These are phyloP conservation scores for Suillus sp. DNA, from an alignment of 768 basidiomycete species.

Conservation along the genomic window DNA sequence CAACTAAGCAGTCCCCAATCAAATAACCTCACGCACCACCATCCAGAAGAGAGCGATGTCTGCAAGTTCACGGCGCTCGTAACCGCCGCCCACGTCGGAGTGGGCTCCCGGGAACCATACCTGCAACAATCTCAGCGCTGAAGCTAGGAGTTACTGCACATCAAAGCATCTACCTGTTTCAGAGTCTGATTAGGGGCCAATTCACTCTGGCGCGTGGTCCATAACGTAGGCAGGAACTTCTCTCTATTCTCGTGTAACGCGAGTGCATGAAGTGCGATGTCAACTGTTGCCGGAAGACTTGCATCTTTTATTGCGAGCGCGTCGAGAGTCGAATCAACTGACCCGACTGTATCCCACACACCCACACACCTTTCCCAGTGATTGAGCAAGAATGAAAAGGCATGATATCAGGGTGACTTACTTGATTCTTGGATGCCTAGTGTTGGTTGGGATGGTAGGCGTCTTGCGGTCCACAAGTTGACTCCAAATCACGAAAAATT, in stretches of 20 bases:
- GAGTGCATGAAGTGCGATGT: conserved; percentile 28
- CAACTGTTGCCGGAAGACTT: conserved; percentile 19
- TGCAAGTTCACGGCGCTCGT: conserved; percentile 17
- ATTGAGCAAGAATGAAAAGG: not conserved
- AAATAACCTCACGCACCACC: conserved; percentile 15
- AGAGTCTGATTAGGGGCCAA: conserved; percentile 15
- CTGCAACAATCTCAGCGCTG: conserved; percentile 15
- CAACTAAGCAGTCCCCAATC: not conserved
- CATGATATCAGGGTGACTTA: not conserved
- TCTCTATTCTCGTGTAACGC: conserved; percentile 29
- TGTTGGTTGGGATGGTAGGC: conserved; percentile 8
- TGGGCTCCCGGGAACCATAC: conserved; percentile 32
- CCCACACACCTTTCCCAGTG: conserved; percentile 18
- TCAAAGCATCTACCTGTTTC: conserved; percentile 16
- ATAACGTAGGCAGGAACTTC: conserved; percentile 26
- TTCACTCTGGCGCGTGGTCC: conserved; percentile 14
- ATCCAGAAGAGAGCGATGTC: conserved; percentile 28
- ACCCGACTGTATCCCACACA: conserved; percentile 30
- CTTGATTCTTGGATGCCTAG: not conserved
- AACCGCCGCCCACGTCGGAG: conserved; percentile 22
- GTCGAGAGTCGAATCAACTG: conserved; percentile 11
- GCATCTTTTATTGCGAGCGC: conserved; percentile 22
- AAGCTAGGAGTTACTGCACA: not conserved
- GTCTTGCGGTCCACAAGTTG: conserved; percentile 12
- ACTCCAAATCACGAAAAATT: conserved; percentile 19